phyloP scores from a whole-genome alignment of 371 early-diverging fungal species.

The Coemansia sp. region DNA sequence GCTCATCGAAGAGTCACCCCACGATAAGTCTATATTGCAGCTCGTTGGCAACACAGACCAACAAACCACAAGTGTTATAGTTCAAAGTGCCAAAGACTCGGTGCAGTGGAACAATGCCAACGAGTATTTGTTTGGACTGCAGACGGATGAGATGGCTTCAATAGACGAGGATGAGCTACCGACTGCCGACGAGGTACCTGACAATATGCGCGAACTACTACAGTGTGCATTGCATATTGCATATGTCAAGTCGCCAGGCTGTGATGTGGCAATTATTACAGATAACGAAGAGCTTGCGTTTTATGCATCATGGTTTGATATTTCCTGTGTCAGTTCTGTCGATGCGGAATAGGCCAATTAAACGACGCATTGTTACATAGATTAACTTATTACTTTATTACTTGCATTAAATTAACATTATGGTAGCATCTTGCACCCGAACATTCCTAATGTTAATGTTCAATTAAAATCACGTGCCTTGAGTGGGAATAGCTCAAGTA shows the following conservation, averaged over 20 bases:
- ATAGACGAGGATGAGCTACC: constrained; percentile 26
- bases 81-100: background rate
- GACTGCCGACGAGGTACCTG: constrained; percentile 27
- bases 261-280: constrained; percentile 15
- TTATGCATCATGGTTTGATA: constrained; percentile 41
- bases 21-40: background rate
- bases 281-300: constrained; percentile 37
- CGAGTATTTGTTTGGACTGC: constrained; percentile 7
- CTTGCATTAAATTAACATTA: no score
- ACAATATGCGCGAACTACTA: constrained; percentile 17
- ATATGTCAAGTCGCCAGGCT: constrained; percentile 1
- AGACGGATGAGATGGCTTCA: background rate
- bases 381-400: no score
- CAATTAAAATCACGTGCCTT: no score
- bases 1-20: background rate
- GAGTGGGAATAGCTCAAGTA: no score
- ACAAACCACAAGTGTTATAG: background rate
- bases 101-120: constrained; percentile 21
- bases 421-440: no score
- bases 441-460: background rate
- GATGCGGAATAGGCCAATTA: no score
- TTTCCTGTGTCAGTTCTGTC: constrained; percentile 3
- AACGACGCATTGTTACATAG: no score
- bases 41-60: background rate
- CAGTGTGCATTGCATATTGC: constrained; percentile 15